Percentiles rank a stretch among this genome's conserved stretches.
These are phyloP conservation scores for Lipomyces starkeyi DNA, from an alignment of 805 yeast species.

Conservation along the genomic window DNA sequence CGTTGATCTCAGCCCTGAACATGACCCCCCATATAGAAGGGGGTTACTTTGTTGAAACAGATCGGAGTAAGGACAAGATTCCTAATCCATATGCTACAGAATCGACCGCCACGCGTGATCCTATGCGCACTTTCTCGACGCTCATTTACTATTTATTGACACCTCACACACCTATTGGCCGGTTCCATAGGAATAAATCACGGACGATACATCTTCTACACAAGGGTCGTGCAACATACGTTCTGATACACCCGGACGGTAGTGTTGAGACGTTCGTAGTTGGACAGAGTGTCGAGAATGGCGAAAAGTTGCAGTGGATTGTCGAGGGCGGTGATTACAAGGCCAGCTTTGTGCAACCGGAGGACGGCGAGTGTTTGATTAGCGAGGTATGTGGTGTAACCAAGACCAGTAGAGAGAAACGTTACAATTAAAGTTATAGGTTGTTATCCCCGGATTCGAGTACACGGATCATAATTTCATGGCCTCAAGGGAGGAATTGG, in stretches of 20 bases:
- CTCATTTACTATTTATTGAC: conserved; percentile 60
- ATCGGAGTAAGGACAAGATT: conserved; percentile 55
- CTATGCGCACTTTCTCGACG: conserved; percentile 54
- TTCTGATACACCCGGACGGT: conserved; percentile 59
- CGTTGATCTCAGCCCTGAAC: conserved; percentile 48
- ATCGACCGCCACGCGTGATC: conserved; percentile 1
- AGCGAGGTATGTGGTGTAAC: conserved; percentile 32
- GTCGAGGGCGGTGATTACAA: conserved; percentile 67
- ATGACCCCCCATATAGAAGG: conserved; percentile 60
- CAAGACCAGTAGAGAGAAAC: not conserved
- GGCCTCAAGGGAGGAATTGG: conserved; percentile 42
- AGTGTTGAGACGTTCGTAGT: conserved; percentile 56
- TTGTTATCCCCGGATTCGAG: conserved; percentile 68
- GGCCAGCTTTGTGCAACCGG: conserved; percentile 52
- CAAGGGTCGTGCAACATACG: conserved; percentile 62
- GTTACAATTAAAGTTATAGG: conserved; percentile 48
- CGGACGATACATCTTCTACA: conserved; percentile 63
- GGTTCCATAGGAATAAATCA: conserved; percentile 58
- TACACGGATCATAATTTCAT: conserved; percentile 59
- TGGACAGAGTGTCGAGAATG: conserved; percentile 54
- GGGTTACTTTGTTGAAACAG: conserved; percentile 64
- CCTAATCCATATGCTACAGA: conserved; percentile 47
- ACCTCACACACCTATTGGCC: conserved; percentile 58
- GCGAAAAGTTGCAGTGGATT: conserved; percentile 62
- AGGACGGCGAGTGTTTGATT: conserved; percentile 48